phyloP scores from a whole-genome alignment of 345 rosid genomes.

The Syzygium oleosum region DNA sequence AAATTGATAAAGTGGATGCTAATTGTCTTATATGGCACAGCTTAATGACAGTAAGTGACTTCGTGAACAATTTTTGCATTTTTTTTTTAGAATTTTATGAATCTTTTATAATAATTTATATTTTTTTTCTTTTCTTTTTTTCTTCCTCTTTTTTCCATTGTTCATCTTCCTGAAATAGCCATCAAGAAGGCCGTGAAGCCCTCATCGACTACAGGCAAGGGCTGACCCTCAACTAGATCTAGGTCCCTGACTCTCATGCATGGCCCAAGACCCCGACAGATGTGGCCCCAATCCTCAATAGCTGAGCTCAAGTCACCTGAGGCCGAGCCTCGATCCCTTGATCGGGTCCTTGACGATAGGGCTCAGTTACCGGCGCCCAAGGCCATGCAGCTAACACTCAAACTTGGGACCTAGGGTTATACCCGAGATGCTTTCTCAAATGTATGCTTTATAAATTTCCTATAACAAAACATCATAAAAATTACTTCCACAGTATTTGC shows the following conservation, averaged over 20 bases:
- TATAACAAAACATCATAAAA: background rate
- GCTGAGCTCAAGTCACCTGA: background rate
- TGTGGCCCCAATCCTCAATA: background rate
- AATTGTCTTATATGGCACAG: background rate
- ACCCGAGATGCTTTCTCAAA: background rate
- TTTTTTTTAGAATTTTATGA: background rate
- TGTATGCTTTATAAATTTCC: background rate
- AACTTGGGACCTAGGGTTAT: background rate
- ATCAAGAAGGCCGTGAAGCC: background rate
- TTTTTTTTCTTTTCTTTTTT: background rate
- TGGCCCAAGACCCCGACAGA: background rate
- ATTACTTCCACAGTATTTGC: background rate
- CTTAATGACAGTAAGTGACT: rapidly evolving
- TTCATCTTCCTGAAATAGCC: background rate
- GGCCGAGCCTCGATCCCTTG: background rate
- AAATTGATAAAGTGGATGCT: rapidly evolving
- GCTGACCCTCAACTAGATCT: background rate
- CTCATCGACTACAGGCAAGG: background rate
- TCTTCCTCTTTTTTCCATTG: background rate
- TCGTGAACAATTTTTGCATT: too few relatives aligned
- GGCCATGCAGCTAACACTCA: rapidly evolving
- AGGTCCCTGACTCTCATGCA: background rate
- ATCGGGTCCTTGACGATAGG: background rate
- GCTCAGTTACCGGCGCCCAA: background rate
- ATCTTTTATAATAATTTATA: background rate